A percentile compares a stretch with the other conserved stretches of the same genome.
Evolutionary conservation across 371 early-diverging fungal genomes (phyloP).

Genomic region (Mortierella sp.): DNA sequence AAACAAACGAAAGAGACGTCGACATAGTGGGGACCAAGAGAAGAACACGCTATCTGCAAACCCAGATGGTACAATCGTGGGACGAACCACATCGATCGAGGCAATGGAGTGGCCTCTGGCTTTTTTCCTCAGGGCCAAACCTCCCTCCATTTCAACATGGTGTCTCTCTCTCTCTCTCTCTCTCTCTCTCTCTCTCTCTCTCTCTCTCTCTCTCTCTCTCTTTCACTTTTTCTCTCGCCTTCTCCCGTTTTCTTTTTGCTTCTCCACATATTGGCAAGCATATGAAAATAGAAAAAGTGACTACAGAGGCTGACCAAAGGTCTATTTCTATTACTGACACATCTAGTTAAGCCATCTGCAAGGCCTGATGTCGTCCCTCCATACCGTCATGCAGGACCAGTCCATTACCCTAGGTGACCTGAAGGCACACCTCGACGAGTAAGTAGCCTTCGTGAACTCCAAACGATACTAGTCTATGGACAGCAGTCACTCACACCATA

Average conservation of each 20-base stretch:
- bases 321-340: not conserved
- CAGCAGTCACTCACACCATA: not conserved
- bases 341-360: conserved; percentile 52
- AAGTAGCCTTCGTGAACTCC: conserved; percentile 12
- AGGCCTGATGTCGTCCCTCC: conserved; percentile 48
- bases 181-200: too few relatives aligned
- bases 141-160: too few relatives aligned
- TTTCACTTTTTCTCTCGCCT: too few relatives aligned
- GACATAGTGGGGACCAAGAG: conserved; percentile 3
- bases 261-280: not conserved
- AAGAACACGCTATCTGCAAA: conserved; percentile 5
- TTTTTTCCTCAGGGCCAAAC: not conserved
- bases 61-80: conserved; percentile 12
- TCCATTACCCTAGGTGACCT: conserved; percentile 50
- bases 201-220: too few relatives aligned
- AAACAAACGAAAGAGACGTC: not conserved
- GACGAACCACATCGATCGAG: too few relatives aligned
- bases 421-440: conserved; percentile 52
- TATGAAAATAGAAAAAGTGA: not conserved
- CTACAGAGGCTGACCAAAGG: not conserved
- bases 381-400: conserved; percentile 50
- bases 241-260: not conserved
- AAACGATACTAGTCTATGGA: too few relatives aligned
- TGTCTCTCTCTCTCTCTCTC: not conserved
- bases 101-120: not conserved